Evolutionary conservation across 1,139 yeast species (phyloP).

Genomic region (Debaryomyces udenii): DNA sequence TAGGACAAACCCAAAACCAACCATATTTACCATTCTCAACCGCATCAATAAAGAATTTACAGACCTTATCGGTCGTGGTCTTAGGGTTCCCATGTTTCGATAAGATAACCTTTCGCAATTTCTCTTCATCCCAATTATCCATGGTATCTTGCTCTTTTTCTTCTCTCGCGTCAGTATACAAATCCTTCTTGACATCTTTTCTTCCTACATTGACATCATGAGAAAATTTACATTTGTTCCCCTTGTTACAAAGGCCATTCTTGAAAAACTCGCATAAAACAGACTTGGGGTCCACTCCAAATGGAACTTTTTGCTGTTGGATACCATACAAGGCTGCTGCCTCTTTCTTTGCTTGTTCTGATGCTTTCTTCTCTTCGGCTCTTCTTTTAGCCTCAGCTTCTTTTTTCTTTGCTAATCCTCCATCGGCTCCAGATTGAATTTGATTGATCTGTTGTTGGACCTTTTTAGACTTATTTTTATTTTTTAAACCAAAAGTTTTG

Average conservation of each 20-base stretch:
- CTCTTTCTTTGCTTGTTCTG: constrained; percentile 85
- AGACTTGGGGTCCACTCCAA: constrained; percentile 97
- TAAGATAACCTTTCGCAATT: constrained; percentile 78
- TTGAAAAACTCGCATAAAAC: constrained; percentile 90
- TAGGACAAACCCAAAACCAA: constrained; percentile 99
- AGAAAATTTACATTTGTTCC: constrained; percentile 89
- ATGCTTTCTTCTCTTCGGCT: constrained; percentile 88
- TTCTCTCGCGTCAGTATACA: constrained; percentile 85
- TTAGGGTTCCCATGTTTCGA: constrained; percentile 95
- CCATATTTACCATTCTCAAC: constrained; percentile 98
- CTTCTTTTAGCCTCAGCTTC: constrained; percentile 75
- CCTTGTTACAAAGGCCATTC: constrained; percentile 88
- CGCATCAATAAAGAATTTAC: constrained; percentile 93
- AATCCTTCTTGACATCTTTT: constrained; percentile 86
- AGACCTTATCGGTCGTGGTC: constrained; percentile 93
- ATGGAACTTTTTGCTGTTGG: constrained; percentile 84
- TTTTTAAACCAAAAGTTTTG: constrained; percentile 92
- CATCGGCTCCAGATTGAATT: constrained; percentile 65
- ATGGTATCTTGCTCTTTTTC: constrained; percentile 82
- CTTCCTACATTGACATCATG: constrained; percentile 89
- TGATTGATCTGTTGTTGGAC: constrained; percentile 87
- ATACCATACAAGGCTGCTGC: constrained; percentile 78
- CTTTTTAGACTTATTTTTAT: constrained; percentile 88
- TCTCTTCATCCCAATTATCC: constrained; percentile 98
- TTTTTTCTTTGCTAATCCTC: constrained; percentile 66